These are phyloP conservation scores for Zygotorulaspora danielsina DNA, from an alignment of 805 yeast species.

Conservation along the genomic window DNA sequence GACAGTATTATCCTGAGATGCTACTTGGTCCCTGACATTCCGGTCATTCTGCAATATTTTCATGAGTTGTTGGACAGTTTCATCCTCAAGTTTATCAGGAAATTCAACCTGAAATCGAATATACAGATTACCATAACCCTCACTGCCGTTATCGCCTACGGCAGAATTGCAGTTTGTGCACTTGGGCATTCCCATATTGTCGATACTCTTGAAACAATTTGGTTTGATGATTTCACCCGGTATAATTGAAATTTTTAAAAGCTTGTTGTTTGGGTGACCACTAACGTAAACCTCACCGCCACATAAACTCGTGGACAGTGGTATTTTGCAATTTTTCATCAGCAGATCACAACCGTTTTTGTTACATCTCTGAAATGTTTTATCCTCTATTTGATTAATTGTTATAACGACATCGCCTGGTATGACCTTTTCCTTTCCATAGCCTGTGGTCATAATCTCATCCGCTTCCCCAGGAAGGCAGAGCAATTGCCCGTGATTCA, in stretches of 20 bases:
- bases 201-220: conserved; percentile 41
- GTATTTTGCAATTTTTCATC: conserved; percentile 42
- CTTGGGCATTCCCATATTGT: conserved; percentile 59
- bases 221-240: conserved; percentile 53
- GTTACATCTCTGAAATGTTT: conserved; percentile 34
- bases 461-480: conserved; percentile 60
- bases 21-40: conserved; percentile 14
- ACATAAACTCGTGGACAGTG: conserved; percentile 49
- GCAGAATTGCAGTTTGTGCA: conserved; percentile 22
- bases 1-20: conserved; percentile 10
- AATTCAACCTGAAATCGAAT: conserved; percentile 55
- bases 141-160: conserved; percentile 3
- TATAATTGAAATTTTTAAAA: conserved; percentile 40
- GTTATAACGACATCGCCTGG: conserved; percentile 68
- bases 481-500: conserved; percentile 47
- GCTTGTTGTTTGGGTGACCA: conserved; percentile 33
- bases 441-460: conserved; percentile 44
- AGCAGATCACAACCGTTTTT: conserved; percentile 45
- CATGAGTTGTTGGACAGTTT: conserved; percentile 19
- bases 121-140: conserved; percentile 50
- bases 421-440: conserved; percentile 34
- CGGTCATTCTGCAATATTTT: conserved; percentile 20
- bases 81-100: conserved; percentile 39
- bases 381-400: conserved; percentile 37
- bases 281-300: conserved; percentile 48